Percentiles rank a stretch among this genome's conserved stretches.
These are phyloP conservation scores for Lycium barbarum DNA, from an alignment of 257 asterid genomes.

Conservation along the genomic window DNA sequence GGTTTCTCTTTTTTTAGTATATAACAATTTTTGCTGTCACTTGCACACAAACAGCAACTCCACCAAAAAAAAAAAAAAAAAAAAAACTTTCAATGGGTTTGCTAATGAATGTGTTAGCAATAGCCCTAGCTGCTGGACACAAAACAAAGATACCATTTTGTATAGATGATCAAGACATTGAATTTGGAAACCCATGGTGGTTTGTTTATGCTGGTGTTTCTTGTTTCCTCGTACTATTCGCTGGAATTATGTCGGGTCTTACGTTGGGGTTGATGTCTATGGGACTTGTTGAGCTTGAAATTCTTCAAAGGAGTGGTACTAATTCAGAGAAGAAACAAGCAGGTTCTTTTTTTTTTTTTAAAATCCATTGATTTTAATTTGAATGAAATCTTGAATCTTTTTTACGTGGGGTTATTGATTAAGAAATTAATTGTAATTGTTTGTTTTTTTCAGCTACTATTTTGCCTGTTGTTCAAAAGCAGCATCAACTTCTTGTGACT, in stretches of 20 bases:
- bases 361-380: not conserved
- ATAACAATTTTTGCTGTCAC: not conserved
- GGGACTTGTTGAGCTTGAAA: constrained; percentile 91
- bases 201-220: constrained; percentile 89
- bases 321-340: constrained; percentile 84
- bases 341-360: constrained; percentile 41
- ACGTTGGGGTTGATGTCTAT: constrained; percentile 95
- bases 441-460: constrained; percentile 63
- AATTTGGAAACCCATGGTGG: constrained; percentile 90
- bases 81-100: constrained; percentile 35
- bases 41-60: not conserved
- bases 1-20: not conserved
- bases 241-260: constrained; percentile 95
- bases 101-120: constrained; percentile 50
- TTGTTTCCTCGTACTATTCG: constrained; percentile 88
- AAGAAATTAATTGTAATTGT: not conserved
- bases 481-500: constrained; percentile 98
- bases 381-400: not conserved
- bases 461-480: constrained; percentile 93
- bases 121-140: constrained; percentile 47
- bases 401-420: constrained; percentile 10
- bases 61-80: not conserved
- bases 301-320: constrained; percentile 85
- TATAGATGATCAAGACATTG: constrained; percentile 72
- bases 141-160: constrained; percentile 53